phyloP scores from a whole-genome alignment of 805 yeast species.

The Yarrowia sp. region DNA sequence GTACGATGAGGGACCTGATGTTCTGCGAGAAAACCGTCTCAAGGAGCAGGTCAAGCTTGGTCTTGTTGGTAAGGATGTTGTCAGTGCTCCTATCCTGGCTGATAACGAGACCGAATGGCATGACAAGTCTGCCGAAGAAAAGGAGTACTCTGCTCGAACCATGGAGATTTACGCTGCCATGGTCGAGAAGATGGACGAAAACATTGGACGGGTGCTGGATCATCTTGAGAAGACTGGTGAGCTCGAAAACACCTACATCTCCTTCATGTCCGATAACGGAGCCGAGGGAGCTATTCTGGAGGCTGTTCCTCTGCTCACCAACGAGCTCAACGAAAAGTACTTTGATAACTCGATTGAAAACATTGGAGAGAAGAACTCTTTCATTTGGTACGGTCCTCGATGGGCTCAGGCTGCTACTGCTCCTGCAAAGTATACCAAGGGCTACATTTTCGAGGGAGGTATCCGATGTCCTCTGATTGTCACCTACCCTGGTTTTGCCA shows the following conservation, averaged over 20 bases:
- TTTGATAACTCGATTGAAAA: conserved; percentile 48
- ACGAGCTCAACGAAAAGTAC: conserved; percentile 37
- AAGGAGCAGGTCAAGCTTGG: conserved; percentile 46
- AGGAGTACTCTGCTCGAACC: conserved; percentile 43
- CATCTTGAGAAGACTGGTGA: conserved; percentile 46
- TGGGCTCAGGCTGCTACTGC: conserved; percentile 68
- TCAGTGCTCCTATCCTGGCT: conserved; percentile 36
- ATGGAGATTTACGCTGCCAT: conserved; percentile 62
- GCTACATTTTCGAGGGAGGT: conserved; percentile 61
- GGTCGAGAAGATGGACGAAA: conserved; percentile 54
- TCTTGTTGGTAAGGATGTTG: conserved; percentile 45
- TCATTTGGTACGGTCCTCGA: conserved; percentile 53
- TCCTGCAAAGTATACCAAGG: conserved; percentile 53
- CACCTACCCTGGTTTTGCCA: conserved; percentile 44
- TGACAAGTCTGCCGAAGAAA: conserved; percentile 44
- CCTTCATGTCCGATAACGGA: conserved; percentile 63
- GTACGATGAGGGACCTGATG: conserved; percentile 51
- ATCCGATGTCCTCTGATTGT: conserved; percentile 55
- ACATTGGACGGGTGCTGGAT: conserved; percentile 50
- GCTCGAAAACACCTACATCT: conserved; percentile 53
- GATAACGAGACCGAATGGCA: conserved; percentile 42
- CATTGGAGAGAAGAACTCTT: conserved; percentile 50
- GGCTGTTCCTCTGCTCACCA: conserved; percentile 49
- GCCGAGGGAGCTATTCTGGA: conserved; percentile 62
- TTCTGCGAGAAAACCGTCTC: conserved; percentile 44